phyloP scores from a whole-genome alignment of 1,284 basidiomycete species.

The Melampsora americana region DNA sequence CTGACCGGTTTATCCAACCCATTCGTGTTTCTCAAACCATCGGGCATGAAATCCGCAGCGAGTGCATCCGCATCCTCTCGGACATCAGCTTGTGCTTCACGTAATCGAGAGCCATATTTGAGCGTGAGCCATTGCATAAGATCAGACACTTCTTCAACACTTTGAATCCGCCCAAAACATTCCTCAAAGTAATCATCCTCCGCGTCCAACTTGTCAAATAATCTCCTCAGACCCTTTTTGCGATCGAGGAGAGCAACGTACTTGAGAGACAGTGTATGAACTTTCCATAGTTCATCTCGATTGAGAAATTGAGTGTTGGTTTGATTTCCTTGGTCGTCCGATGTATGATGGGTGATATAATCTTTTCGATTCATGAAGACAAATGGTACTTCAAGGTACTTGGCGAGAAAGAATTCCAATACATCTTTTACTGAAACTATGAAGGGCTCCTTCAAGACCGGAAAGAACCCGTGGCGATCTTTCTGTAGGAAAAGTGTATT shows the following conservation, averaged over 20 bases:
- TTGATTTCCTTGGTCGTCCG: conserved; percentile 53
- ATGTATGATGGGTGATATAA: conserved; percentile 69
- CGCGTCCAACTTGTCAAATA: conserved; percentile 66
- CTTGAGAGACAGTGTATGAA: conserved; percentile 77
- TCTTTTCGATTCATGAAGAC: conserved; percentile 92
- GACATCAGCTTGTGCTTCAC: conserved; percentile 65
- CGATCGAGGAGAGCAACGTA: conserved; percentile 79
- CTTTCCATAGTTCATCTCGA: conserved; percentile 78
- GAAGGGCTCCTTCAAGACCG: conserved; percentile 66
- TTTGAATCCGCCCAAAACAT: conserved; percentile 58
- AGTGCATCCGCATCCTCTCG: conserved; percentile 44
- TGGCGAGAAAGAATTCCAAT: conserved; percentile 78
- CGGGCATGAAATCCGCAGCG: conserved; percentile 55
- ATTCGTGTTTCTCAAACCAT: conserved; percentile 33
- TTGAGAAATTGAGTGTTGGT: conserved; percentile 65
- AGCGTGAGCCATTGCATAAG: conserved; percentile 85
- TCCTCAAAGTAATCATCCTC: conserved; percentile 70
- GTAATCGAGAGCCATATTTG: conserved; percentile 63
- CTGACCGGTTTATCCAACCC: conserved; percentile 44
- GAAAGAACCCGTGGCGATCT: conserved; percentile 60
- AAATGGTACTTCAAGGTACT: conserved; percentile 87
- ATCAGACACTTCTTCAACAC: conserved; percentile 84
- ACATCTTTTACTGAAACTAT: conserved; percentile 75
- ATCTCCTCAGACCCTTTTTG: conserved; percentile 63
- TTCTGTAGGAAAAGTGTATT: conserved; percentile 61